Conservation (phyloP, 2,329 filamentous ascomycete species). For the Exophiala viscosa region DNA sequence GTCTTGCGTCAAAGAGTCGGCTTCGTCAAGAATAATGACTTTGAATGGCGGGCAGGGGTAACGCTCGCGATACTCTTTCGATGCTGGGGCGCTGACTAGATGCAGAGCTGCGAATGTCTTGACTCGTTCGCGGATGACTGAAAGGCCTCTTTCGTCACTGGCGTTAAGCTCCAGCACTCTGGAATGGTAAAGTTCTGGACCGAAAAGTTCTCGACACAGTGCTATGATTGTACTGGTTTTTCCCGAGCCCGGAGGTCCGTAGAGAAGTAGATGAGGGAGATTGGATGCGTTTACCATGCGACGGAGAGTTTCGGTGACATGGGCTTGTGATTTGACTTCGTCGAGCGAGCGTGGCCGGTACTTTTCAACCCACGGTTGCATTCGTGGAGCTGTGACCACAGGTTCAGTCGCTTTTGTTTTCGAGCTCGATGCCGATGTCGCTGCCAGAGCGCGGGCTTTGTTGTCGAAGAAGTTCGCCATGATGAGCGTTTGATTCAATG, state of each 20-base stretch:
- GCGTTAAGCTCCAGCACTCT: slow-evolving; percentile 99
- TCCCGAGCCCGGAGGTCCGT: slow-evolving; percentile 92
- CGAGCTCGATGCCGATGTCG: slow-evolving; percentile 59
- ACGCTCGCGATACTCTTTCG: slow-evolving; percentile 47
- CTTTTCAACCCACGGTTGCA: slow-evolving; percentile 89
- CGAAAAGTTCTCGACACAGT: slow-evolving; percentile 94
- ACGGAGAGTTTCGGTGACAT: slow-evolving; percentile 88
- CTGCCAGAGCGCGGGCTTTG: slow-evolving; percentile 65
- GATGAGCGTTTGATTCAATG: not conserved
- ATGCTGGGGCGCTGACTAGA: slow-evolving; percentile 23
- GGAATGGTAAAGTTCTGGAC: slow-evolving; percentile 85
- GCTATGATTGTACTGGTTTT: slow-evolving; percentile 98
- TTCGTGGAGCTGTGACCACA: slow-evolving; percentile 60
- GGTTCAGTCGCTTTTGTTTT: slow-evolving; percentile 61
- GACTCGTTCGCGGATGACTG: slow-evolving; percentile 94
- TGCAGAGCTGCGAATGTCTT: slow-evolving; percentile 80
- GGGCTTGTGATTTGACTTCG: slow-evolving; percentile 96
- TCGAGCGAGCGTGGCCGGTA: slow-evolving; percentile 90
- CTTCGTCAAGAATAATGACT: slow-evolving; percentile 93
- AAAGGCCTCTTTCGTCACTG: slow-evolving; percentile 96
- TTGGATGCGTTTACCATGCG: slow-evolving; percentile 93
- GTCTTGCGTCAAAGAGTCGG: slow-evolving; percentile 98
- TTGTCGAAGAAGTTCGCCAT: slow-evolving; percentile 96
- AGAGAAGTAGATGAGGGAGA: slow-evolving; percentile 98
- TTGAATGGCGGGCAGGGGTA: slow-evolving; percentile 98